Conservation (phyloP, 768 basidiomycete genomes). For the Boletus subcaerulescens region DNA sequence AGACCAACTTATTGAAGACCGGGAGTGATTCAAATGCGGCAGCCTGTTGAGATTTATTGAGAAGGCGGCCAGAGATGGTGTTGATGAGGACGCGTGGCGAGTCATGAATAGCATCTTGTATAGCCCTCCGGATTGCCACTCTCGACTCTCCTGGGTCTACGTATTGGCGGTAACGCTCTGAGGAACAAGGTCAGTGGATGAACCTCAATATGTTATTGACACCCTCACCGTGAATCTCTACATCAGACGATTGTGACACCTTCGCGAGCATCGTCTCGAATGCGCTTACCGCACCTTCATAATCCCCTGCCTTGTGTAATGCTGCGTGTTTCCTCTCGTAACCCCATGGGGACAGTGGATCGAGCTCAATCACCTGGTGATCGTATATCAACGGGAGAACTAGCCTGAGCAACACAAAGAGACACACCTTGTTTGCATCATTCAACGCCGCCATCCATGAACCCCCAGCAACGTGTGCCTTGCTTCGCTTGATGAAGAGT, state of each 20-base stretch:
- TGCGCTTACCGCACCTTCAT: neutral
- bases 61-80: neutral
- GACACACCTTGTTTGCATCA: conserved; percentile 1
- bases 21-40: conserved; percentile 1
- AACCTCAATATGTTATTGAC: neutral
- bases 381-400: neutral
- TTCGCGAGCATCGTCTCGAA: conserved; percentile 1
- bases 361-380: neutral
- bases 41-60: neutral
- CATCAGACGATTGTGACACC: neutral
- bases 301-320: neutral
- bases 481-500: conserved; percentile 7
- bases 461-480: neutral
- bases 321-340: neutral
- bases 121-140: neutral
- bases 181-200: neutral
- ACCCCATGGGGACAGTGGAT: neutral
- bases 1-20: conserved; percentile 2
- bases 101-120: conserved; percentile 1
- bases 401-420: neutral
- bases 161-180: neutral
- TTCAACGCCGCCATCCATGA: neutral
- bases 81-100: conserved; percentile 7
- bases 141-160: neutral
- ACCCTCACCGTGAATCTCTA: neutral